These are phyloP conservation scores for Daldinia vernicosa DNA, from an alignment of 495 filamentous ascomycete species.

Conservation along the genomic window DNA sequence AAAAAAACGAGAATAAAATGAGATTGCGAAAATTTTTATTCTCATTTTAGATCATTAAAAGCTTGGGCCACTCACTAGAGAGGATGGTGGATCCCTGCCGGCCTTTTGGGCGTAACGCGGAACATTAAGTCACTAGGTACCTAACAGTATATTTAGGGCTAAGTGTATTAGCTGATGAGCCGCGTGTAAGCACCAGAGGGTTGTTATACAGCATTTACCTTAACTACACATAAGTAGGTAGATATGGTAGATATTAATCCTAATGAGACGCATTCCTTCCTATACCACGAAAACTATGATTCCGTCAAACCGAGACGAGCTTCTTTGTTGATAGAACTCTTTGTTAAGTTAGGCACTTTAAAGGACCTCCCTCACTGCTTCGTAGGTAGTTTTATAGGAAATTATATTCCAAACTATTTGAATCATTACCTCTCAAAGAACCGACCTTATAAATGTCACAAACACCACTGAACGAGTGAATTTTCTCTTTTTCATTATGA, in stretches of 20 bases:
- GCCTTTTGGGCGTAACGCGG: neutral
- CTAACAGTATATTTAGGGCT: no score
- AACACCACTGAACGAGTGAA: slow-evolving; percentile 33
- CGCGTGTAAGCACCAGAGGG: neutral
- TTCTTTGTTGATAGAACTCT: slow-evolving; percentile 4
- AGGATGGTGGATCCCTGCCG: slow-evolving; percentile 11
- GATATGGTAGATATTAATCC: neutral
- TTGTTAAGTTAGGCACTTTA: neutral
- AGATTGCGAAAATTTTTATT: slow-evolving; percentile 21
- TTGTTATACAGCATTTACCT: neutral
- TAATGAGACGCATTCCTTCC: neutral
- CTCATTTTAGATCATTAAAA: slow-evolving; percentile 12
- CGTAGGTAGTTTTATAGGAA: neutral
- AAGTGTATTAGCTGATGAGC: no score
- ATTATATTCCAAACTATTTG: slow-evolving; percentile 4
- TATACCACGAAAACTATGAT: neutral
- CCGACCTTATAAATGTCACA: slow-evolving; percentile 2
- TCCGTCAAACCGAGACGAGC: neutral
- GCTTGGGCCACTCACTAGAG: slow-evolving; percentile 27
- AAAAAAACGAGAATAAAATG: slow-evolving; percentile 22
- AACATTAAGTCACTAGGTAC: neutral
- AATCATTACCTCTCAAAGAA: neutral
- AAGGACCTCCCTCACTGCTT: neutral
- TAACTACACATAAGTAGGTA: neutral
- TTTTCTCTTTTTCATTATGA: slow-evolving; percentile 44